These are phyloP conservation scores for Phlegmacium glaucopus DNA, from an alignment of 768 basidiomycete species.

Conservation along the genomic window DNA sequence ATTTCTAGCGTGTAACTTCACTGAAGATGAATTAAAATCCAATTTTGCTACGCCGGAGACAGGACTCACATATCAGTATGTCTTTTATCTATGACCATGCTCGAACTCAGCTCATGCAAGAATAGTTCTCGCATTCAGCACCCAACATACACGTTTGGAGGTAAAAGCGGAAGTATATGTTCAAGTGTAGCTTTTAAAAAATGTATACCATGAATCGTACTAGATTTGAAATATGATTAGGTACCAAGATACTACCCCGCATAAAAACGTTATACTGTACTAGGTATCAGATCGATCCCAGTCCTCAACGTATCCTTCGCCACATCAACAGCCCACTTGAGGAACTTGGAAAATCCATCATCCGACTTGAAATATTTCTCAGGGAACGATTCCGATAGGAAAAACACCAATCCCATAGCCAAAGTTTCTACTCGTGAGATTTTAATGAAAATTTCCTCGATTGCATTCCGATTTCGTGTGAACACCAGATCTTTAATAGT, in stretches of 20 bases:
- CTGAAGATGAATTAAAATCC: constrained; percentile 65
- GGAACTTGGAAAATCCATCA: constrained; percentile 35
- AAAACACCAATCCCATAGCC: constrained; percentile 74
- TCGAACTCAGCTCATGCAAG: not conserved
- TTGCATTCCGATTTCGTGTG: constrained; percentile 49
- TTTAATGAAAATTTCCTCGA: constrained; percentile 82
- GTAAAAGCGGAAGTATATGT: constrained; percentile 66
- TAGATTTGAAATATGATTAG: not conserved
- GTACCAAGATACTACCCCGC: constrained; percentile 1
- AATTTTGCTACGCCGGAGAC: constrained; percentile 47
- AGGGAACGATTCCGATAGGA: constrained; percentile 47
- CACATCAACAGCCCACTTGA: constrained; percentile 65
- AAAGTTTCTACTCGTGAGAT: constrained; percentile 61
- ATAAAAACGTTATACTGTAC: not conserved
- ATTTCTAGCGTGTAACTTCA: constrained; percentile 74
- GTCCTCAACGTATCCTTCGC: constrained; percentile 69
- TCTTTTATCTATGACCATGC: constrained; percentile 1
- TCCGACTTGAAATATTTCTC: constrained; percentile 24
- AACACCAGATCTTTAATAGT: constrained; percentile 29
- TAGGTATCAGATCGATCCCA: constrained; percentile 52
- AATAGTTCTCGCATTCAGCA: constrained; percentile 72
- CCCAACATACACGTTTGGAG: constrained; percentile 73
- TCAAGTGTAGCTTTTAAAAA: constrained; percentile 72
- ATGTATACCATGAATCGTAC: not conserved
- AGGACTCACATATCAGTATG: constrained; percentile 64